phyloP scores from a whole-genome alignment of 257 asterid species.

The Solanum sitiens region DNA sequence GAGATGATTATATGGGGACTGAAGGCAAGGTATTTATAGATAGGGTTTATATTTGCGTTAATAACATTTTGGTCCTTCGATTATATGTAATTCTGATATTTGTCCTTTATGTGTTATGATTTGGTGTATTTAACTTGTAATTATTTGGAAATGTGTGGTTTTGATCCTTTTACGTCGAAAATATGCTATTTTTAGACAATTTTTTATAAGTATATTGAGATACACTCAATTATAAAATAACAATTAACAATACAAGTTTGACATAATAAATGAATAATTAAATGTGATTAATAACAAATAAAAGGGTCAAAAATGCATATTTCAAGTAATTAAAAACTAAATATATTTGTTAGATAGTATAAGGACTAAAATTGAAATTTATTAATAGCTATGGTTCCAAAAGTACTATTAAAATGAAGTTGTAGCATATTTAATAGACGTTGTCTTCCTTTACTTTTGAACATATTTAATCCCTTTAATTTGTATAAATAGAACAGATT shows the following conservation, averaged over 20 bases:
- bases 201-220: background rate
- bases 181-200: background rate
- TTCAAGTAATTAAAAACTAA: background rate
- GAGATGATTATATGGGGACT: rapidly evolving
- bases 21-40: background rate
- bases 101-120: background rate
- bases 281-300: background rate
- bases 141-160: background rate
- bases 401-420: too few species aligned
- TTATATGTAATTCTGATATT: background rate
- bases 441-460: too few species aligned
- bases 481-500: background rate
- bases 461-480: too few species aligned
- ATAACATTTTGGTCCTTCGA: background rate
- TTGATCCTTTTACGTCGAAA: background rate
- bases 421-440: background rate
- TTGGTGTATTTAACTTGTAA: background rate
- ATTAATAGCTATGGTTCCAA: background rate
- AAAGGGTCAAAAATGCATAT: background rate
- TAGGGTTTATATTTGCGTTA: background rate
- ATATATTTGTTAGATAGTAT: background rate
- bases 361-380: background rate
- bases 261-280: background rate
- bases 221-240: background rate
- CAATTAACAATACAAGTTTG: background rate